phyloP scores from a whole-genome alignment of 2,329 filamentous ascomycete species.

The Ophioceras dolichostomum region DNA sequence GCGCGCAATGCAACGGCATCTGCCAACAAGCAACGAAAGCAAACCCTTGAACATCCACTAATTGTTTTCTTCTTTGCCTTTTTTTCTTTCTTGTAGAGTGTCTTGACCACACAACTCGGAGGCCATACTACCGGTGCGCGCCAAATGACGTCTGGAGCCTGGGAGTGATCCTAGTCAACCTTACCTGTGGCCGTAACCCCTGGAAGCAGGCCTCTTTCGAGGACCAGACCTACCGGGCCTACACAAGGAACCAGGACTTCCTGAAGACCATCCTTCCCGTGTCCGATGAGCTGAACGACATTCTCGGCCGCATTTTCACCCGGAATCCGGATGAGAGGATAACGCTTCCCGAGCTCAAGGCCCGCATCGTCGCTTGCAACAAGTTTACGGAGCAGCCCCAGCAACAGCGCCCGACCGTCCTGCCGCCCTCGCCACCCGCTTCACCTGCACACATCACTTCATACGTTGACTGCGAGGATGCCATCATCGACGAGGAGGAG shows the following conservation, averaged over 20 bases:
- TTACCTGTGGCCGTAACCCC: conserved; percentile 94
- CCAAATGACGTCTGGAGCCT: conserved; percentile 97
- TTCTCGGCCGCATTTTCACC: conserved; percentile 80
- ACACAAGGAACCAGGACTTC: conserved; percentile 73
- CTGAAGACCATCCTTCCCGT: conserved; percentile 86
- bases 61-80: conserved; percentile 14
- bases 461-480: conserved; percentile 36
- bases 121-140: conserved; percentile 75
- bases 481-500: conserved; percentile 20
- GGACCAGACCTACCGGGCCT: conserved; percentile 91
- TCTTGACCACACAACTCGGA: conserved; percentile 61
- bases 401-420: background rate
- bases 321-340: conserved; percentile 74
- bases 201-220: conserved; percentile 95
- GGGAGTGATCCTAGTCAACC: conserved; percentile 95
- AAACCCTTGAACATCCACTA: background rate
- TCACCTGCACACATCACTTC: conserved; percentile 27
- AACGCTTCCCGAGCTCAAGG: conserved; percentile 65
- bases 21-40: background rate
- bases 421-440: conserved; percentile 12
- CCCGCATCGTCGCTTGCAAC: conserved; percentile 64
- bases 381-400: conserved; percentile 46
- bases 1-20: too few species aligned
- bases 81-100: conserved; percentile 56
- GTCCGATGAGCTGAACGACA: conserved; percentile 78